Evolutionary conservation across 495 filamentous ascomycete species (phyloP), one percentile per base, ranked within the genome.

Genomic region (Letharia columbiana): DNA sequence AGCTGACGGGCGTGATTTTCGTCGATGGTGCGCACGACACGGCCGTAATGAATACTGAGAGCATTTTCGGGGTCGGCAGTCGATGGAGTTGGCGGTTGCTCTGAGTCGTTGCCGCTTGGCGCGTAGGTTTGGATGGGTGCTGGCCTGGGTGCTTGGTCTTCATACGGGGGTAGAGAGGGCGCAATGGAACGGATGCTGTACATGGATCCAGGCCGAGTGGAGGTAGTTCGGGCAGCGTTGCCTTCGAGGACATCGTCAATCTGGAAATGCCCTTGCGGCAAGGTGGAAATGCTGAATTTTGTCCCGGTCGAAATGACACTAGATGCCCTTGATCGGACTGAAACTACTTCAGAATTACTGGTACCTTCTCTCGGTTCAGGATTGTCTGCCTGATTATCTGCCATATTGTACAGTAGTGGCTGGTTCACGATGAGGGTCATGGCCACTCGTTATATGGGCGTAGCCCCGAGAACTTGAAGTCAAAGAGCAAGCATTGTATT

Each of bases 1-100:
- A 75, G 49, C 35, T 67, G 67, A 3, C 62, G 66, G 11, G 64
- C 65, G 20, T 73, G 66, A n/a, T 69, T 65, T 13, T 68, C 52
- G 28, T 76, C 74, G 10, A 75, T 64, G 4, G 63, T 72, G 2
- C 73, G 70, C 28, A 75, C 71, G n/a, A 75, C 64, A 15, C 63
- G 54, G 28, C 63, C 71, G 56, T 75, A 75, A 28, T 75, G 73
- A 13, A 68, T 66, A 31, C 64, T 66, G 2, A 75, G 44, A 4
- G 71, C 62, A 35, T 73, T 73, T 31, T 73, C 71, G 1, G 70
- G 49, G 28, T 73, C 72, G 37, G 67, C 64, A 56, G 44, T 40
- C 8, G 62, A 39, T n/a, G 68, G 68, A 0, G 70, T 63, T 15
- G 40, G 41, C 3, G 49, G 39, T 40, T 65, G 67, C 10, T 65